Evolutionary conservation across 148 eudicot genomes (phyloP).

Genomic region (Bassia scoparia): DNA sequence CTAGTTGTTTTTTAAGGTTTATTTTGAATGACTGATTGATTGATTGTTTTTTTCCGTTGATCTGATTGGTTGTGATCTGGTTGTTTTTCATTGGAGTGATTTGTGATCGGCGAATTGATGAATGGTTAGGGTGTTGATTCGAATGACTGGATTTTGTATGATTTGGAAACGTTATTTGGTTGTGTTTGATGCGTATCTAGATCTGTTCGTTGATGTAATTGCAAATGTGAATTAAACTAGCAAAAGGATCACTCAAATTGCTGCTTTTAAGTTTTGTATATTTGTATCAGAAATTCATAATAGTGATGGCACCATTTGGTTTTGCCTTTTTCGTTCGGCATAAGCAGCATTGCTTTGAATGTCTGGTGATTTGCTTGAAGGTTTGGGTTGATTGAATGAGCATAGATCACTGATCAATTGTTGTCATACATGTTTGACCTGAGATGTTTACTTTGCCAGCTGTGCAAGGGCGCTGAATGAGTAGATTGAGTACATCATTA

Average conservation of each 20-base stretch:
- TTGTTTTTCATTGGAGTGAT: background rate
- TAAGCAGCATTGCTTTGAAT: background rate
- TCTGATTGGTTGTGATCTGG: background rate
- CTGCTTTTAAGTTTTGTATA: background rate
- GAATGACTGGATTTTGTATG: background rate
- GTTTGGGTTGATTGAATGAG: background rate
- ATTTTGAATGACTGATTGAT: background rate
- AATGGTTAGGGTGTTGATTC: background rate
- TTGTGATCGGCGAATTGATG: background rate
- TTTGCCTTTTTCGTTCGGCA: background rate
- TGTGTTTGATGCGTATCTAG: background rate
- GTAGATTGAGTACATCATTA: no score
- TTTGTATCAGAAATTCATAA: no score
- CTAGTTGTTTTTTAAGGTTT: conserved; percentile 4
- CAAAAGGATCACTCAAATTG: background rate
- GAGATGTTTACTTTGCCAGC: no score
- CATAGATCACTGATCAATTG: background rate
- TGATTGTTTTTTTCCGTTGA: background rate
- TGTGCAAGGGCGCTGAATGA: background rate
- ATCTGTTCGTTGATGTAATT: background rate
- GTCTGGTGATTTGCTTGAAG: background rate
- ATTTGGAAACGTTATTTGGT: background rate
- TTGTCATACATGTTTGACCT: background rate
- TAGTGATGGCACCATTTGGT: background rate
- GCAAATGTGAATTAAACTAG: background rate